Evolutionary conservation across 2,329 filamentous ascomycete genomes (phyloP).

Genomic region (Fusarium sacchari): DNA sequence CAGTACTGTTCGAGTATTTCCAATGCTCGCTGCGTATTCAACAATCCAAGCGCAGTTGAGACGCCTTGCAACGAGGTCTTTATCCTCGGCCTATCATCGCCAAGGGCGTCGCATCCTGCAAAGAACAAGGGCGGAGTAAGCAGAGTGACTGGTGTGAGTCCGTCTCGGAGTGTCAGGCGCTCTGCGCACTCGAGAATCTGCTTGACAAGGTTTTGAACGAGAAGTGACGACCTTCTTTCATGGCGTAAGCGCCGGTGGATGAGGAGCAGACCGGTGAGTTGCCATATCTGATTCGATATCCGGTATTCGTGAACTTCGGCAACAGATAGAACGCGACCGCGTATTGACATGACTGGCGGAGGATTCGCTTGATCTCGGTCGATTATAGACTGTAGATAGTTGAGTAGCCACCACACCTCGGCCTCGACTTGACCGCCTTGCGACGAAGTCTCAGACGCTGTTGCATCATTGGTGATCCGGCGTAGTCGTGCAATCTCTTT

Average conservation of each 20-base stretch:
- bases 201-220: constrained; percentile 15
- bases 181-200: constrained; percentile 12
- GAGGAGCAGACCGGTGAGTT: constrained; percentile 21
- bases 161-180: constrained; percentile 23
- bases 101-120: constrained; percentile 25
- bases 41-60: constrained; percentile 12
- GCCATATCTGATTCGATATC: constrained; percentile 32
- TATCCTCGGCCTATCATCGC: constrained; percentile 17
- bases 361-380: constrained; percentile 15
- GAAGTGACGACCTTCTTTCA: constrained; percentile 7
- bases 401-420: constrained; percentile 20
- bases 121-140: constrained; percentile 29
- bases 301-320: constrained; percentile 27
- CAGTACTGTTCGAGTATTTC: constrained; percentile 29
- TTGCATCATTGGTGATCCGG: background rate
- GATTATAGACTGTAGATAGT: constrained; percentile 22
- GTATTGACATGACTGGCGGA: constrained; percentile 26
- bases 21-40: constrained; percentile 27
- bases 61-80: constrained; percentile 24
- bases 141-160: constrained; percentile 25
- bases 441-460: background rate
- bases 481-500: constrained; percentile 29
- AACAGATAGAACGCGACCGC: constrained; percentile 2
- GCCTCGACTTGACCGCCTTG: background rate
- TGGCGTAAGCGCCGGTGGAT: constrained; percentile 27